These are phyloP conservation scores for Flaveria brownii DNA, from an alignment of 129 eudicot species.

Conservation along the genomic window DNA sequence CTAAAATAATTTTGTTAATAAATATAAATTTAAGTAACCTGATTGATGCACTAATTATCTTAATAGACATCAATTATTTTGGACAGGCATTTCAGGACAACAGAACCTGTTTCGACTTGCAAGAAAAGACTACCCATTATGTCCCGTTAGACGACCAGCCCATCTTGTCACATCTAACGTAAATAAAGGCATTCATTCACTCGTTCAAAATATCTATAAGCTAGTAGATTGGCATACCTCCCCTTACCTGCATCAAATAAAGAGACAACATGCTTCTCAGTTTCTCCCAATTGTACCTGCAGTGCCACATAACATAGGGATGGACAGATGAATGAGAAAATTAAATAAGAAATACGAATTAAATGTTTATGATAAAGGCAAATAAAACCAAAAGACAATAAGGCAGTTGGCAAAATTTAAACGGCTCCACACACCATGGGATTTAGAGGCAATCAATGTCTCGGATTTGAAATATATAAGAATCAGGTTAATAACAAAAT, in stretches of 20 bases:
- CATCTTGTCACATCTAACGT: not conserved
- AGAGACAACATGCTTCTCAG: constrained; percentile 69
- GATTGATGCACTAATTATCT: too few relatives aligned
- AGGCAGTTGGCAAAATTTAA: not conserved
- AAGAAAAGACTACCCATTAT: not conserved
- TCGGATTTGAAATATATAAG: not conserved
- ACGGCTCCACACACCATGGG: not conserved
- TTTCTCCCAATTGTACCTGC: constrained; percentile 82
- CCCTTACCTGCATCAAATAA: constrained; percentile 82
- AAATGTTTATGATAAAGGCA: not conserved
- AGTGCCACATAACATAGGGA: constrained; percentile 7
- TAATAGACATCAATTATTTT: not conserved
- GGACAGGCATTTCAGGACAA: not conserved
- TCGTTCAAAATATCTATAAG: not conserved
- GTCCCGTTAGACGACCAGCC: not conserved
- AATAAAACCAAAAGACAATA: not conserved
- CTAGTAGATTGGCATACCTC: constrained; percentile 45
- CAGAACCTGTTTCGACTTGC: not conserved
- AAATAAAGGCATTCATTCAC: not conserved
- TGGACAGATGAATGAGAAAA: constrained; percentile 2
- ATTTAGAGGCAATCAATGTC: not conserved
- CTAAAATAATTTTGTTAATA: too few relatives aligned
- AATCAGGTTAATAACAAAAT: not conserved
- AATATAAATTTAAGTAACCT: not conserved
- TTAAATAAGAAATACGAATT: not conserved